Conservation (phyloP, 371 early-diverging fungal genomes). For the Mortierella sp. region DNA sequence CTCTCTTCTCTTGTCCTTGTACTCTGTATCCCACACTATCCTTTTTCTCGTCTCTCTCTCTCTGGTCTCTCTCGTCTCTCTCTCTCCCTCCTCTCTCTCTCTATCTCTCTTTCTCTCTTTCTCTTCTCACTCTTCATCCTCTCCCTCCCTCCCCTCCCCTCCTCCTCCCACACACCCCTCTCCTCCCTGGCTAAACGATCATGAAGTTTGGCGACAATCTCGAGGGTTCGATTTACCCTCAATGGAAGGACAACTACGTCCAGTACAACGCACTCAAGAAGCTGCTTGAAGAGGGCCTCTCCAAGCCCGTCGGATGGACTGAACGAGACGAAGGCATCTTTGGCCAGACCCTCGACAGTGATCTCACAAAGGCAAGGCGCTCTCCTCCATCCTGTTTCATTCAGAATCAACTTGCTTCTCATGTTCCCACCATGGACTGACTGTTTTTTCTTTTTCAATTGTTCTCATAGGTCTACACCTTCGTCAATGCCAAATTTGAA, state of each 20-base stretch:
- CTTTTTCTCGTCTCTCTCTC: constrained; percentile 1
- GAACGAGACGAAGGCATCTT: constrained; percentile 88
- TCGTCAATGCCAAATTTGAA: constrained; percentile 89
- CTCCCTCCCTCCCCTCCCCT: constrained; percentile 1
- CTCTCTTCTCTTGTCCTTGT: neutral
- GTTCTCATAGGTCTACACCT: constrained; percentile 69
- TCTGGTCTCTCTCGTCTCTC: constrained; percentile 9
- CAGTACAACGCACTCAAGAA: constrained; percentile 85
- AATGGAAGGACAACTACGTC: constrained; percentile 84
- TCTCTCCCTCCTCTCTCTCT: neutral
- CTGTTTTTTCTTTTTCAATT: neutral
- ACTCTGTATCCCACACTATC: neutral
- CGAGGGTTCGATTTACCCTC: constrained; percentile 64
- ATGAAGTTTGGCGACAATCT: constrained; percentile 90
- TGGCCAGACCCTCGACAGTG: constrained; percentile 86
- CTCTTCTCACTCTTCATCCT: constrained; percentile 2
- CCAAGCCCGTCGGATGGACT: constrained; percentile 59
- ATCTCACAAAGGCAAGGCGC: constrained; percentile 83
- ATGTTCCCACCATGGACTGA: no score
- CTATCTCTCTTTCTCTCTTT: neutral
- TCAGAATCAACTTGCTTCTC: no score
- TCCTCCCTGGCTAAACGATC: neutral
- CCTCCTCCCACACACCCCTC: neutral
- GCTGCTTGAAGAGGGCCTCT: constrained; percentile 66
- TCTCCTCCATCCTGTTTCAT: no score